Percentiles rank a stretch among this genome's conserved stretches.
These are phyloP conservation scores for Colletotrichum sp. DNA, from an alignment of 2,329 filamentous ascomycete genomes.

Conservation along the genomic window DNA sequence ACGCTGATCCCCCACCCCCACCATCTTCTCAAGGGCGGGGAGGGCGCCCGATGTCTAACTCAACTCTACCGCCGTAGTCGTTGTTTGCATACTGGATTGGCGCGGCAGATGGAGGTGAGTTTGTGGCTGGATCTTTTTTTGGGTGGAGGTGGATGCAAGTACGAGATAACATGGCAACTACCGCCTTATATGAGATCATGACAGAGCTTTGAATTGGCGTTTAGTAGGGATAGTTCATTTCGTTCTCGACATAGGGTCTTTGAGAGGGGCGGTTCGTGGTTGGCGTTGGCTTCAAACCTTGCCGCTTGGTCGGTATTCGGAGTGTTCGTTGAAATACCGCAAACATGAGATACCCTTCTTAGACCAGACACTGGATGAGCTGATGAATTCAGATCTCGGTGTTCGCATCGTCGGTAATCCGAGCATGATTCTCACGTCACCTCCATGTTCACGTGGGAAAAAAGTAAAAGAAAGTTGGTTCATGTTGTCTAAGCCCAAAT, in stretches of 20 bases:
- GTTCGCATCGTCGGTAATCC: background rate
- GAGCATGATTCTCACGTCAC: background rate
- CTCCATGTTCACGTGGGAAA: background rate
- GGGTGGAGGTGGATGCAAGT: background rate
- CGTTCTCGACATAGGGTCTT: background rate
- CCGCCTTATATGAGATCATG: background rate
- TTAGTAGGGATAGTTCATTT: background rate
- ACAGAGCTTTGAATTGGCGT: background rate
- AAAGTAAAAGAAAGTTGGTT: conserved; percentile 4
- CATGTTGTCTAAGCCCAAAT: background rate
- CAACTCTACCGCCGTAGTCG: background rate
- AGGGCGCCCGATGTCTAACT: background rate
- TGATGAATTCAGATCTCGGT: background rate
- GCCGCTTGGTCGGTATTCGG: background rate
- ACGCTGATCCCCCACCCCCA: background rate
- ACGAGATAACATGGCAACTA: background rate
- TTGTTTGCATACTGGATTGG: background rate
- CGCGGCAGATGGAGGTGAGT: background rate
- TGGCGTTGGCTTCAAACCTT: background rate
- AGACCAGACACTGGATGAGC: background rate
- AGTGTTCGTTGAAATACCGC: background rate
- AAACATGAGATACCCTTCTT: background rate
- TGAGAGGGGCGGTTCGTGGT: background rate
- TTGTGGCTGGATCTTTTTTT: background rate
- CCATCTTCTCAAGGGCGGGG: background rate